Evolutionary conservation across 805 yeast genomes (phyloP).

Genomic region (Suhomyces pyralidae): DNA sequence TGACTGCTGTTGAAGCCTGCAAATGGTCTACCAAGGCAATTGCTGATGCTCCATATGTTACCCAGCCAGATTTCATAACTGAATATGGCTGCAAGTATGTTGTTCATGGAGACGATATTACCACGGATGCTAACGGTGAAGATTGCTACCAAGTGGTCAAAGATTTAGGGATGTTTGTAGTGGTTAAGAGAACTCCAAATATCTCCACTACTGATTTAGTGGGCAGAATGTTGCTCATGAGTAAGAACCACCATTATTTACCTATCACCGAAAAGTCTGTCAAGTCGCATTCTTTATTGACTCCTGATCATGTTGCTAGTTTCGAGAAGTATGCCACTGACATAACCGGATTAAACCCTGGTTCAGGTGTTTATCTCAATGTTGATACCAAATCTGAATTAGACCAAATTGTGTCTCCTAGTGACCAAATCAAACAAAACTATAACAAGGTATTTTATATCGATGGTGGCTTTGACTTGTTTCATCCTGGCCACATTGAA

Average conservation of each 20-base stretch:
- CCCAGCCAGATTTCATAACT: conserved; percentile 79
- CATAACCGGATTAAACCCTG: conserved; percentile 53
- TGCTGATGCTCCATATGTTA: conserved; percentile 87
- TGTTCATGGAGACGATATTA: conserved; percentile 98
- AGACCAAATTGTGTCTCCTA: conserved; percentile 35
- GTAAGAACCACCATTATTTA: conserved; percentile 55
- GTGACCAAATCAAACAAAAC: conserved; percentile 14
- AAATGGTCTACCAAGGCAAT: conserved; percentile 80
- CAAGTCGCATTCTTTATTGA: conserved; percentile 24
- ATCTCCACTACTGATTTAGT: conserved; percentile 94
- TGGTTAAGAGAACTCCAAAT: conserved; percentile 92
- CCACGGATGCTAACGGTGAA: conserved; percentile 92
- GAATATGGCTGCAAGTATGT: conserved; percentile 75
- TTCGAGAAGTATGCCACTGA: conserved; percentile 60
- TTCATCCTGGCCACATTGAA: conserved; percentile 90
- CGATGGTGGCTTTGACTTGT: conserved; percentile 87
- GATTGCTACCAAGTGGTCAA: conserved; percentile 88
- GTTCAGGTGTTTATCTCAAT: conserved; percentile 55
- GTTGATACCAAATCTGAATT: conserved; percentile 24
- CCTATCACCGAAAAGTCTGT: conserved; percentile 25
- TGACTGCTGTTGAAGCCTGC: conserved; percentile 83
- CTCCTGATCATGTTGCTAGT: conserved; percentile 36
- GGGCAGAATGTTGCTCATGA: conserved; percentile 71
- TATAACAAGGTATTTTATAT: conserved; percentile 47
- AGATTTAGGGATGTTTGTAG: conserved; percentile 78